Conservation (phyloP, 2,329 filamentous ascomycete species). For the Paecilomyces dactylethromorphus region DNA sequence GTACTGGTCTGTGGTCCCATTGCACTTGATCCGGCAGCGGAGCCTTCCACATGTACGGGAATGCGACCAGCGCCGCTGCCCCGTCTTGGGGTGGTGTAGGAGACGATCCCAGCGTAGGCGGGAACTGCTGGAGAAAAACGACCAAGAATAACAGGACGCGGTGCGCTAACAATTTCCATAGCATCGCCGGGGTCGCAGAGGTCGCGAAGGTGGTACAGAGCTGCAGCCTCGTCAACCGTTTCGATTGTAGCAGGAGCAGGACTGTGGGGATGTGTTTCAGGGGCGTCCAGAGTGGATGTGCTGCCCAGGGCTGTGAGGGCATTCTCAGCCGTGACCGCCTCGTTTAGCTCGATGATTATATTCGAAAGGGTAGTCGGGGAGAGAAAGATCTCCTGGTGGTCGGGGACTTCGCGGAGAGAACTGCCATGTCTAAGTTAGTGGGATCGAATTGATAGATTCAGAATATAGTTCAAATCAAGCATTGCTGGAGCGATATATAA, state of each 20-base stretch:
- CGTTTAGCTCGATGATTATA: constrained; percentile 84
- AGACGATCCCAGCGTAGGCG: constrained; percentile 22
- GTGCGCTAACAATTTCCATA: constrained; percentile 61
- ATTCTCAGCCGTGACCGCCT: constrained; percentile 55
- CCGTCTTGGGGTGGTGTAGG: constrained; percentile 15
- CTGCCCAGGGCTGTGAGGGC: constrained; percentile 14
- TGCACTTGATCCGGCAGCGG: constrained; percentile 12
- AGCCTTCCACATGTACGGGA: constrained; percentile 9
- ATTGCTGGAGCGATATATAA: background rate
- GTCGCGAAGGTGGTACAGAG: constrained; percentile 63
- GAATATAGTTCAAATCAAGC: background rate
- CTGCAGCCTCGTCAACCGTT: constrained; percentile 59
- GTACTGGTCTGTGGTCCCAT: constrained; percentile 17
- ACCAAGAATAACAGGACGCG: constrained; percentile 51
- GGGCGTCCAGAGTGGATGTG: constrained; percentile 6
- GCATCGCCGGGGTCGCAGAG: constrained; percentile 59
- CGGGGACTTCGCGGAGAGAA: constrained; percentile 31
- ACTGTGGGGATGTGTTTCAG: constrained; percentile 6
- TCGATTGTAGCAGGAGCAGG: constrained; percentile 49
- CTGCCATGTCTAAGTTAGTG: constrained; percentile 10
- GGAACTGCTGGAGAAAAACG: constrained; percentile 31
- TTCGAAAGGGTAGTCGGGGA: constrained; percentile 76
- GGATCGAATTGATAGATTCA: background rate
- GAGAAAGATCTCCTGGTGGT: constrained; percentile 86
- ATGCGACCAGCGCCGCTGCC: constrained; percentile 7